These are phyloP conservation scores for Cephaloascus fragrans DNA, from an alignment of 805 yeast genomes.

Conservation along the genomic window DNA sequence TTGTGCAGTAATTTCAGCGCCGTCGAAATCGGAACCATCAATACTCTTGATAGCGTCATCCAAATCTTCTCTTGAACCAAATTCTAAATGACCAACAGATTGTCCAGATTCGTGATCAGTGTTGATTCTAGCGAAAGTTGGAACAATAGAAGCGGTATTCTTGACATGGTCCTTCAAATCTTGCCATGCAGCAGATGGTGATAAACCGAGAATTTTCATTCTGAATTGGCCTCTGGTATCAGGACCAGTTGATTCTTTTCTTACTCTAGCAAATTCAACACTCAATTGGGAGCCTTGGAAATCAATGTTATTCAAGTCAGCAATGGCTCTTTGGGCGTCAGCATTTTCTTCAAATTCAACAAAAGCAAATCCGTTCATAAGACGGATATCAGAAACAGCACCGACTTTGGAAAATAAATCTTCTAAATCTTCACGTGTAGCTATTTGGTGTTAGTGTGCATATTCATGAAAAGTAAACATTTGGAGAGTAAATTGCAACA, in stretches of 20 bases:
- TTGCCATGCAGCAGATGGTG: constrained; percentile 78
- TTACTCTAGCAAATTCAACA: constrained; percentile 46
- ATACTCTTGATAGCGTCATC: constrained; percentile 64
- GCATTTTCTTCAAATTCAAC: constrained; percentile 66
- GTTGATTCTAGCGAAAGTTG: constrained; percentile 48
- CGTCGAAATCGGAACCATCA: constrained; percentile 64
- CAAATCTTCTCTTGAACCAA: constrained; percentile 61
- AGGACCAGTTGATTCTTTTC: constrained; percentile 5
- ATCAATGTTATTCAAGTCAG: constrained; percentile 31
- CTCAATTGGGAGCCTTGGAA: constrained; percentile 41
- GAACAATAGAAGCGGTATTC: constrained; percentile 55
- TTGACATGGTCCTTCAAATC: constrained; percentile 85
- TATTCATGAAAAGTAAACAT: background rate
- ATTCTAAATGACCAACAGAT: constrained; percentile 44
- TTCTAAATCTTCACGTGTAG: constrained; percentile 46
- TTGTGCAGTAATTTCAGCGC: constrained; percentile 62
- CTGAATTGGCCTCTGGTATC: constrained; percentile 67
- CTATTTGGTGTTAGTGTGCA: constrained; percentile 21
- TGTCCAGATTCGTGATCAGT: constrained; percentile 37
- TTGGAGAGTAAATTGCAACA: constrained; percentile 1
- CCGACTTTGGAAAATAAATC: constrained; percentile 62
- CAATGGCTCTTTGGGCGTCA: constrained; percentile 40
- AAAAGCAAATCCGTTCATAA: constrained; percentile 81
- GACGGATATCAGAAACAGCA: constrained; percentile 54
- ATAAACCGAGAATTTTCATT: constrained; percentile 59